Evolutionary conservation across 768 basidiomycete species (phyloP).

Genomic region (Botryobasidium botryosum): DNA sequence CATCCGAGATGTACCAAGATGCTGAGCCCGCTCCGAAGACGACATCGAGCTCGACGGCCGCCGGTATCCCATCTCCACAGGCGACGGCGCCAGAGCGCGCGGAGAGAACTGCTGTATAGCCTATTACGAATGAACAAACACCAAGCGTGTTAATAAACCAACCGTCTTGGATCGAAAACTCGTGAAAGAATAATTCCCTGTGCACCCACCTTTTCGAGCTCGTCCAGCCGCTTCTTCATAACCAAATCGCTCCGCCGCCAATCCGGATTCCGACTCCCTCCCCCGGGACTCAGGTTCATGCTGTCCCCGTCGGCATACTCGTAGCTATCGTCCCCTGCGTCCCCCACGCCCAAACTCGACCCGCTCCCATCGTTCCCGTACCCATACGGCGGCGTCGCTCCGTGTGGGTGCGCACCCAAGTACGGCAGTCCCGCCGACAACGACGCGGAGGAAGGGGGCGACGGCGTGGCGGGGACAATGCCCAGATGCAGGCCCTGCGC

Average conservation of each 20-base stretch:
- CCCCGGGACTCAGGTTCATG: constrained; percentile 3
- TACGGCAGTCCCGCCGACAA: not conserved
- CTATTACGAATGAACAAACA: too few species aligned
- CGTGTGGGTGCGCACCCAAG: not conserved
- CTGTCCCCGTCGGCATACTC: not conserved
- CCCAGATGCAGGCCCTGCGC: constrained; percentile 2
- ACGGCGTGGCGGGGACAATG: not conserved
- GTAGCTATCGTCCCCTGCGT: not conserved
- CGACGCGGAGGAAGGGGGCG: constrained; percentile 1
- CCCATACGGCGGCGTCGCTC: not conserved
- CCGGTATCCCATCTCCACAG: too few species aligned
- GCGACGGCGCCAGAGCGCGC: too few species aligned
- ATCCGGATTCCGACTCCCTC: too few species aligned
- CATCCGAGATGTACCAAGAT: too few species aligned
- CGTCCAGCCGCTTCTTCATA: constrained; percentile 8
- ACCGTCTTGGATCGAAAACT: too few species aligned
- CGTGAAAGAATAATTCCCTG: too few species aligned
- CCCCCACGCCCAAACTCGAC: not conserved
- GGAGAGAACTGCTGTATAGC: too few species aligned
- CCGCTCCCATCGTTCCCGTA: not conserved
- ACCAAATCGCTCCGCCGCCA: too few species aligned
- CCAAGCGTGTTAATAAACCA: too few species aligned
- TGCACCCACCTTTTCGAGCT: constrained; percentile 8
- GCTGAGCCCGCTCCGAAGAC: too few species aligned
- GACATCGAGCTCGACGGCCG: too few species aligned